Evolutionary conservation across 768 basidiomycete species (phyloP).

Genomic region (Macrolepiota dolichaula): DNA sequence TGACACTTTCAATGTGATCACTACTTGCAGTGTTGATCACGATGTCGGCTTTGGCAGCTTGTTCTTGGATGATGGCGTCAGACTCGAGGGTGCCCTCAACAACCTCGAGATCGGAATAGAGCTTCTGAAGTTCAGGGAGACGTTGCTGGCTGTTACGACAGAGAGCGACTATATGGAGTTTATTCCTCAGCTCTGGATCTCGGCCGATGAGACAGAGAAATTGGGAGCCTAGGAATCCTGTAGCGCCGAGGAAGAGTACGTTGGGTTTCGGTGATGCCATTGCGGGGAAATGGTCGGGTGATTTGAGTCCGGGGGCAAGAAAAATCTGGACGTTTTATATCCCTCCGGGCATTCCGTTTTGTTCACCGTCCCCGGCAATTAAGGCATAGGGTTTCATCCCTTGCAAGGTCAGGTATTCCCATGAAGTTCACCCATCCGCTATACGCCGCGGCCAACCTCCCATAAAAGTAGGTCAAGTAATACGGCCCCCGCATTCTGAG

Average conservation of each 20-base stretch:
- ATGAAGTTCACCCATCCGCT: not conserved
- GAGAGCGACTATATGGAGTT: not conserved
- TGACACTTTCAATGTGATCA: conserved; percentile 4
- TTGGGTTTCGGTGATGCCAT: not conserved
- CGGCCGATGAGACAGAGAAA: conserved; percentile 4
- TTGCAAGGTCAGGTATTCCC: not conserved
- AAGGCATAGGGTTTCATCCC: not conserved
- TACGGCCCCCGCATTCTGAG: not conserved
- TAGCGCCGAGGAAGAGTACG: conserved; percentile 1
- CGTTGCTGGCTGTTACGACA: not conserved
- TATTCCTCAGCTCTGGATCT: conserved; percentile 5
- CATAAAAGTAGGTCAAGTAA: not conserved
- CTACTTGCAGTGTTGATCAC: conserved; percentile 6
- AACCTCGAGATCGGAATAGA: not conserved
- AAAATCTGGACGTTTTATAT: not conserved
- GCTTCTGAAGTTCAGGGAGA: not conserved
- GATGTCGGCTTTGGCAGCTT: conserved; percentile 1
- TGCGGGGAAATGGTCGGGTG: not conserved
- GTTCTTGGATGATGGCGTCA: conserved; percentile 6
- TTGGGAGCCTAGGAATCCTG: not conserved
- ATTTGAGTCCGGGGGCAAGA: not conserved
- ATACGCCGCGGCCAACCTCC: not conserved
- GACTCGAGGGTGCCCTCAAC: conserved; percentile 1
- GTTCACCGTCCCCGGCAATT: not conserved
- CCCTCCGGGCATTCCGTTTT: not conserved